Evolutionary conservation across 202 grass and related monocot genomes (phyloP), one percentile per base, ranked within the genome.

Genomic region (Panicum virgatum): DNA sequence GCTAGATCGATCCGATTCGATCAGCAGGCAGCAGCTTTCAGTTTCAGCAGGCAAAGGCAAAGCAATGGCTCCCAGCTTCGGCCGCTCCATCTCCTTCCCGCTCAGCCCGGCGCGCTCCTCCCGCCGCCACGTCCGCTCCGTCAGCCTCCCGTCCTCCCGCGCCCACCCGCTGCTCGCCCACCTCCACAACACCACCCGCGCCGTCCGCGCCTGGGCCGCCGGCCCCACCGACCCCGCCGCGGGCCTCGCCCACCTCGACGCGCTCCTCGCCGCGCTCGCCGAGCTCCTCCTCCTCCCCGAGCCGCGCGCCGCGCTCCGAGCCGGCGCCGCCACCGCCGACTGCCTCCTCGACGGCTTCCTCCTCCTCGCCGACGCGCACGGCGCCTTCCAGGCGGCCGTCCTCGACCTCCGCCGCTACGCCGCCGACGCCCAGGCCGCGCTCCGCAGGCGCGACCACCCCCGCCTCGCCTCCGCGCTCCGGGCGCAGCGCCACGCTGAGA

Each of bases 31-130:
- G 8, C 19, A 73, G 32, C 32, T 34, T 3, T 3, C 3, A 34
- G 32, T 4, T n/a, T n/a, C n/a, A n/a, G n/a, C n/a, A n/a, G n/a
- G n/a, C n/a, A n/a, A n/a, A n/a, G n/a, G n/a, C 32, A 30, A 2
- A 30, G 32, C 70, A 68, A 97, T 97, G 94, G 84, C 85, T 34
- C 80, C 87, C 18, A 26, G 34, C 51, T 91, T 97, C 56, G 78
- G 79, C 44, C 91, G 91, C 44, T 97, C 91, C 58, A 82, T 97
- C 79, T 97, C 94, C 6, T 88, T 97, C 77, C 84, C 94, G 0
- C 84, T 89, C 0, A 87, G 86, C 83, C 82, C 82, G 5, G 73
- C 67, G 7, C 38, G 84, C 6, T 56, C 82, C 25, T 66, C 63
- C 25, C 78, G 63, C 0, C 79, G 69, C 64, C 91, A 94, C 86